These are phyloP conservation scores for Clarireedia hainanense DNA, from an alignment of 2,329 filamentous ascomycete species.

Conservation along the genomic window DNA sequence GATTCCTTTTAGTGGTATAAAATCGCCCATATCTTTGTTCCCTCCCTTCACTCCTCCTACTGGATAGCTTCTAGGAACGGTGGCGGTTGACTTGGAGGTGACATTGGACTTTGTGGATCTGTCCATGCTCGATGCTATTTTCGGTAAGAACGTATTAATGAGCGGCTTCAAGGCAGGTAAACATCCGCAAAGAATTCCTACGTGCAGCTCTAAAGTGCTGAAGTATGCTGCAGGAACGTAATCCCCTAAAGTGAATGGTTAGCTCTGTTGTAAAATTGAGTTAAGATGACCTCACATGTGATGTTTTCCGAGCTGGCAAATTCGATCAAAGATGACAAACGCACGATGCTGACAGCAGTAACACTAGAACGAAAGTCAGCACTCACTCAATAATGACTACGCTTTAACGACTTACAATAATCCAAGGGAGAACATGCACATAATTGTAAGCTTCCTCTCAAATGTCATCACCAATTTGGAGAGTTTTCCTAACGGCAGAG, in stretches of 20 bases:
- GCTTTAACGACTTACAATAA: background rate
- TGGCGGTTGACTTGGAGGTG: background rate
- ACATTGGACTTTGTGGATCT: background rate
- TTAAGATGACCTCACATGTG: background rate
- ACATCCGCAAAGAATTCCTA: background rate
- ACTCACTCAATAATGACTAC: background rate
- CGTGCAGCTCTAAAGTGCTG: constrained; percentile 1
- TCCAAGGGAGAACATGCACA: constrained; percentile 37
- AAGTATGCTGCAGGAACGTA: background rate
- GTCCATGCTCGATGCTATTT: background rate
- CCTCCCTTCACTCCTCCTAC: background rate
- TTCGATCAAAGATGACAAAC: background rate
- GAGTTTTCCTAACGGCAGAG: constrained; percentile 40
- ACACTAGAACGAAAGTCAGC: background rate
- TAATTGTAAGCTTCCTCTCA: constrained; percentile 40
- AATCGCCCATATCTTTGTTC: background rate
- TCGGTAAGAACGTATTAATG: background rate
- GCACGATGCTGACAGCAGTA: background rate
- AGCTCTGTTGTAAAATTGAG: background rate
- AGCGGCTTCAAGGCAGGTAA: background rate
- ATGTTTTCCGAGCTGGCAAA: background rate
- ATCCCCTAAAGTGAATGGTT: background rate
- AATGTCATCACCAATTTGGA: constrained; percentile 35
- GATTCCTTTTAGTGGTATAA: background rate
- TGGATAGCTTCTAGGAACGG: background rate